phyloP scores from a whole-genome alignment of 1,139 yeast species.

The Debaryomycetaceae sp. region DNA sequence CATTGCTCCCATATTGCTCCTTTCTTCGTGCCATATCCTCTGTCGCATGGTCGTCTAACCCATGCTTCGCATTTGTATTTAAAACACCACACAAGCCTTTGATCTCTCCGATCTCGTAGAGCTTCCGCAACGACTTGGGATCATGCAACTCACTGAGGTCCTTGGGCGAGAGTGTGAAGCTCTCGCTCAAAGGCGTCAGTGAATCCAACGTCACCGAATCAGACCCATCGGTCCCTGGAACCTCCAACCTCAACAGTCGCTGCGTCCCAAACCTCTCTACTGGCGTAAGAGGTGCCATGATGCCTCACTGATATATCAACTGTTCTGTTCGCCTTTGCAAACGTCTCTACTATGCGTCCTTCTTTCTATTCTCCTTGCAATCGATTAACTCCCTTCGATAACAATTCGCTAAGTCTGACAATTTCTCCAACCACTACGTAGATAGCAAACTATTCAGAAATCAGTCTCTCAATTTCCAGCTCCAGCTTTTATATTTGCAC shows the following conservation, averaged over 20 bases:
- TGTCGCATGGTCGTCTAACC: slow-evolving; percentile 35
- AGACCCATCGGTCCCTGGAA: not conserved
- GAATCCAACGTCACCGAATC: slow-evolving; percentile 1
- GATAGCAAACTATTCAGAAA: too few relatives aligned
- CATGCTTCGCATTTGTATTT: slow-evolving; percentile 39
- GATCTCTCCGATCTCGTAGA: slow-evolving; percentile 44
- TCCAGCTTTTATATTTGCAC: too few relatives aligned
- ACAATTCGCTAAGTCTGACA: too few relatives aligned
- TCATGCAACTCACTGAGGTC: slow-evolving; percentile 46
- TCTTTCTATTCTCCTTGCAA: too few relatives aligned
- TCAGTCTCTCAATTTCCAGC: too few relatives aligned
- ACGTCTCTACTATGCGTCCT: too few relatives aligned
- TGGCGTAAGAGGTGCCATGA: slow-evolving; percentile 5
- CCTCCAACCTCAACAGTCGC: not conserved
- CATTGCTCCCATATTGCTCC: slow-evolving; percentile 60
- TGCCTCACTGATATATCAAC: slow-evolving; percentile 5
- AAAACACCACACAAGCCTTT: slow-evolving; percentile 23
- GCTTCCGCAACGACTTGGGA: slow-evolving; percentile 45
- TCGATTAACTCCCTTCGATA: too few relatives aligned
- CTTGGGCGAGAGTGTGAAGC: slow-evolving; percentile 12
- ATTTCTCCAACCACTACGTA: too few relatives aligned
- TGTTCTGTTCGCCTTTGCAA: not conserved
- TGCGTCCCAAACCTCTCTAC: slow-evolving; percentile 1
- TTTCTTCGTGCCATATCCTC: slow-evolving; percentile 34
- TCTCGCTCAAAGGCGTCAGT: slow-evolving; percentile 2